A percentile compares a stretch with the other conserved stretches of the same genome.
Conservation (phyloP, 208 protist species). For the Phytomonas sp. region DNA sequence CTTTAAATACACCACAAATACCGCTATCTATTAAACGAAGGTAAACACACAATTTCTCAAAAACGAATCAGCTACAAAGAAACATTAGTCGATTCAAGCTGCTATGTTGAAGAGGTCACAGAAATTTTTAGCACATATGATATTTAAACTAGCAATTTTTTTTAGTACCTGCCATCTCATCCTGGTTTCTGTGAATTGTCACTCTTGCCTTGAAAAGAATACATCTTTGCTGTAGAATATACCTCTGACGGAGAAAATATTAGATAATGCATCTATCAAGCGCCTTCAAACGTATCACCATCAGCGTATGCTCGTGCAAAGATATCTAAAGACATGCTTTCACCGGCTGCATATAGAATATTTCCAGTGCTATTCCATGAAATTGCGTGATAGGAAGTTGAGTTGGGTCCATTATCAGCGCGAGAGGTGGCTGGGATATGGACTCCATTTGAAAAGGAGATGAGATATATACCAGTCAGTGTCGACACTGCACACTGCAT, state of each 20-base stretch:
- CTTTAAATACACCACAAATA: neutral
- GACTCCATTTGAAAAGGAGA: constrained; percentile 56
- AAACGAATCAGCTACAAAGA: neutral
- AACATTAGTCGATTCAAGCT: neutral
- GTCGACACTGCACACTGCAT: constrained; percentile 80
- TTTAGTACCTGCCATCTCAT: neutral
- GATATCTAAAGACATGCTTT: constrained; percentile 64
- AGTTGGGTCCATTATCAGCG: constrained; percentile 37
- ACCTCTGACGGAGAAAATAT: neutral
- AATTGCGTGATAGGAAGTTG: constrained; percentile 69
- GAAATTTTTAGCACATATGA: neutral
- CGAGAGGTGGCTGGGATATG: constrained; percentile 34
- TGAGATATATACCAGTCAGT: constrained; percentile 67
- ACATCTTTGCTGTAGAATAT: neutral
- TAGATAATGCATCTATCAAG: neutral
- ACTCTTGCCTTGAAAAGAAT: neutral
- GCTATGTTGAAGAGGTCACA: neutral
- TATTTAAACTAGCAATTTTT: neutral
- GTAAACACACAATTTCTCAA: neutral
- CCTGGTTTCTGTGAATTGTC: neutral
- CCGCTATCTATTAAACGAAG: neutral
- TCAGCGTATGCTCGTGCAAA: constrained; percentile 40
- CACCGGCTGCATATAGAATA: constrained; percentile 68
- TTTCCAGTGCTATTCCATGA: constrained; percentile 64
- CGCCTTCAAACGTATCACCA: constrained; percentile 12